Evolutionary conservation across 352 stramenopile genomes (phyloP).

Genomic region (Pythium utonaiense): DNA sequence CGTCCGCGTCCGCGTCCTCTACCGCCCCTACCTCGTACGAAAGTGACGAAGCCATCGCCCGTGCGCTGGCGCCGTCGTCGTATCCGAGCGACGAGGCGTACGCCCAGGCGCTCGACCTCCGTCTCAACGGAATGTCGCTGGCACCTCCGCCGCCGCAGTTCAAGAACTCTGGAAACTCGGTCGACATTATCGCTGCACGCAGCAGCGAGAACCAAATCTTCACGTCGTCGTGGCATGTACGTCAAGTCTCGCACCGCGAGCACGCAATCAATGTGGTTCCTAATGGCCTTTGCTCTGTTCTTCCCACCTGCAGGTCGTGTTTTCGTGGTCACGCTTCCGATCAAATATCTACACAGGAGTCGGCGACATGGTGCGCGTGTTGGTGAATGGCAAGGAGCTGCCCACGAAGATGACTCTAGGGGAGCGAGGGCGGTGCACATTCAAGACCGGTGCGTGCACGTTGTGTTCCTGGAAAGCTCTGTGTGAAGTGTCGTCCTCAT

Average conservation of each 20-base stretch:
- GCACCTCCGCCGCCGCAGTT: conserved; percentile 34
- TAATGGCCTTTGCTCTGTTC: too few relatives aligned
- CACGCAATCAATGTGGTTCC: too few relatives aligned
- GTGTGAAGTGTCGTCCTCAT: too few relatives aligned
- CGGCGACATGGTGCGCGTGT: conserved; percentile 66
- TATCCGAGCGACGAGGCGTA: conserved; percentile 11
- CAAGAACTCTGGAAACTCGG: conserved; percentile 71
- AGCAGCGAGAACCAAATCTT: conserved; percentile 55
- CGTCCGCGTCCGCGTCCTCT: background rate
- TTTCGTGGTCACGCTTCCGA: conserved; percentile 69
- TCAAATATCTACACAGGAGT: conserved; percentile 56
- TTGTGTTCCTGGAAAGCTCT: background rate
- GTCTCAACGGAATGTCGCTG: conserved; percentile 7
- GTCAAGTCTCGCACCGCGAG: too few relatives aligned
- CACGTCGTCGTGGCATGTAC: conserved; percentile 73
- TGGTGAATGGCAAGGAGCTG: conserved; percentile 75
- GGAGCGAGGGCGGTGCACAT: conserved; percentile 62
- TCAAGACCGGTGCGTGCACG: conserved; percentile 44
- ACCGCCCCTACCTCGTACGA: background rate
- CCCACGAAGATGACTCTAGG: conserved; percentile 72
- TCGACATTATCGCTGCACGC: conserved; percentile 74
- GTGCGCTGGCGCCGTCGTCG: background rate
- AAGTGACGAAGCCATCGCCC: background rate
- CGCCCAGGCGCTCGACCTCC: conserved; percentile 8
- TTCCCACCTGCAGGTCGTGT: conserved; percentile 37